phyloP scores from a whole-genome alignment of 106 monocot genomes.

The Posidonia australis region DNA sequence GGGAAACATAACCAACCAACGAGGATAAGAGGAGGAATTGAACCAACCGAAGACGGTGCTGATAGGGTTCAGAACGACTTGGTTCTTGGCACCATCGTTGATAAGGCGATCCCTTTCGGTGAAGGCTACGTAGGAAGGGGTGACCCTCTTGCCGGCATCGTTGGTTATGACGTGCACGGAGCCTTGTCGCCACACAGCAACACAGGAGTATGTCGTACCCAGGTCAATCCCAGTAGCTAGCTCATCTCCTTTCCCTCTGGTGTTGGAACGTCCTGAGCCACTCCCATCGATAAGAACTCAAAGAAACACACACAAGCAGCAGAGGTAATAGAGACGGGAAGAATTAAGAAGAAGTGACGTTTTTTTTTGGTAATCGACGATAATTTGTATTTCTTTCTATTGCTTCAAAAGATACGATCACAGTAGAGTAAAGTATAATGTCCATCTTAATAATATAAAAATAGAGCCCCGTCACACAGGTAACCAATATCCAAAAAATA shows the following conservation, averaged over 20 bases:
- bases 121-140: slow-evolving; percentile 26
- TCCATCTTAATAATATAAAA: no score
- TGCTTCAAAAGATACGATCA: no score
- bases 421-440: no score
- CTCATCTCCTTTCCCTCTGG: neutral
- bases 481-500: no score
- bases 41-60: slow-evolving; percentile 1
- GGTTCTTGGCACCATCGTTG: slow-evolving; percentile 20
- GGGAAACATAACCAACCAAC: neutral
- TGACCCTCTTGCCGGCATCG: slow-evolving; percentile 15
- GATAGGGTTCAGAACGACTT: slow-evolving; percentile 9
- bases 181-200: slow-evolving; percentile 11
- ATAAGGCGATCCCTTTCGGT: slow-evolving; percentile 19
- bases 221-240: slow-evolving; percentile 19
- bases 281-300: no score
- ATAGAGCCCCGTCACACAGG: no score
- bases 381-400: no score
- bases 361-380: no score
- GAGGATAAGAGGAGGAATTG: neutral
- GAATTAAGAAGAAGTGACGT: no score
- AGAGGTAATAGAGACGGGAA: no score
- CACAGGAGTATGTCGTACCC: slow-evolving; percentile 16
- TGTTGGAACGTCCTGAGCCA: no score
- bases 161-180: slow-evolving; percentile 19
- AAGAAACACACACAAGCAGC: no score